Conservation (phyloP, 176 grass and related monocot species). For the Cymbopogon citratus region DNA sequence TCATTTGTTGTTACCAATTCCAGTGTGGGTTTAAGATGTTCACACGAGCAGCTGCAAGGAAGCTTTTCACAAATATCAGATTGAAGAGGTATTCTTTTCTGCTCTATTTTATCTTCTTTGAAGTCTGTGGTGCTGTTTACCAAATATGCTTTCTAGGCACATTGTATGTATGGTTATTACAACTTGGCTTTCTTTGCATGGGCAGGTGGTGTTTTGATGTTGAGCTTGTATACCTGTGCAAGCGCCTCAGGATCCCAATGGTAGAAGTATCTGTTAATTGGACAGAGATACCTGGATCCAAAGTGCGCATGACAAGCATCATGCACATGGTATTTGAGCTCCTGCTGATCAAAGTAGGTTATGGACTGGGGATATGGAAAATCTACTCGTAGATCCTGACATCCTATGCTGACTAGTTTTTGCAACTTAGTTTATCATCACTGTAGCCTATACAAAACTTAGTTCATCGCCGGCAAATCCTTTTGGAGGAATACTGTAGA, state of each 20-base stretch:
- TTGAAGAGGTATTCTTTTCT: slow-evolving; percentile 58
- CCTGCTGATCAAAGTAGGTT: slow-evolving; percentile 74
- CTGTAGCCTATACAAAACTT: slow-evolving; percentile 11
- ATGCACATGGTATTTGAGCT: slow-evolving; percentile 97
- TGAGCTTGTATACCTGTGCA: slow-evolving; percentile 90
- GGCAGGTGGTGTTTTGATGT: slow-evolving; percentile 96
- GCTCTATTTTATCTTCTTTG: not conserved
- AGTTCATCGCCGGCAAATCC: not conserved
- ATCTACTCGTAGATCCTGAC: slow-evolving; percentile 45
- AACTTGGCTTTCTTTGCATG: not conserved
- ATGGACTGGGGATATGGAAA: slow-evolving; percentile 87
- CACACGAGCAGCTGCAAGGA: slow-evolving; percentile 75
- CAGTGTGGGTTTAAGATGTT: slow-evolving; percentile 99
- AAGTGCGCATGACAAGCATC: slow-evolving; percentile 77
- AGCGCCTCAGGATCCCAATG: slow-evolving; percentile 77
- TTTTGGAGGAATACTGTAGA: slow-evolving; percentile 17
- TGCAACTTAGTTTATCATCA: slow-evolving; percentile 22
- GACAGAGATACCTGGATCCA: slow-evolving; percentile 94
- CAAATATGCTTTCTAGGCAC: not conserved
- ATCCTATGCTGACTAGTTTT: not conserved
- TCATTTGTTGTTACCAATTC: slow-evolving; percentile 30
- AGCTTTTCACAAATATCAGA: slow-evolving; percentile 93
- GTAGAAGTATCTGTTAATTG: slow-evolving; percentile 79
- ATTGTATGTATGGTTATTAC: not conserved
- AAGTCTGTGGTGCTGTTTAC: not conserved